phyloP scores from a whole-genome alignment of 164 flowering plant genomes.

The Nymphaea colorata region DNA sequence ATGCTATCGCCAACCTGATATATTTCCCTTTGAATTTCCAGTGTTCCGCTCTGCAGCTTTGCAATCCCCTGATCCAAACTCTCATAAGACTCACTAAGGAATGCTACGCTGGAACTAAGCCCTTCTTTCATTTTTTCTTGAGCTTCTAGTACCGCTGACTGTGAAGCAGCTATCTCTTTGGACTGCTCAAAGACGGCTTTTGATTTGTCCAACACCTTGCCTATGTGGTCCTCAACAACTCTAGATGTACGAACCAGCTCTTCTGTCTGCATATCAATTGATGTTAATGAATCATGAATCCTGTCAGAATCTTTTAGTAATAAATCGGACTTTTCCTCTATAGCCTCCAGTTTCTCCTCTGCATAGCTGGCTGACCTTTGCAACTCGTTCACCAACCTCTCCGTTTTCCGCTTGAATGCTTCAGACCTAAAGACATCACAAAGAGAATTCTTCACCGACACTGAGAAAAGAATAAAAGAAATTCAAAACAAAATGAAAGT shows the following conservation, averaged over 20 bases:
- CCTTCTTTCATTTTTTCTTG: conserved; percentile 46
- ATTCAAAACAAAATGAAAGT: neutral
- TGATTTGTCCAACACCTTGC: conserved; percentile 30
- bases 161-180: conserved; percentile 43
- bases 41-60: conserved; percentile 33
- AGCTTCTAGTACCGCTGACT: conserved; percentile 40
- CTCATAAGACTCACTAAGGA: conserved; percentile 40
- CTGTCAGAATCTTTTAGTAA: conserved; percentile 35
- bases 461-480: too few species aligned
- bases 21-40: conserved; percentile 55
- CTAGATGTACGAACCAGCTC: conserved; percentile 38
- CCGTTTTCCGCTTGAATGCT: conserved; percentile 53
- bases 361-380: conserved; percentile 44
- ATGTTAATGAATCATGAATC: conserved; percentile 39
- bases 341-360: conserved; percentile 42
- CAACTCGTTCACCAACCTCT: conserved; percentile 70
- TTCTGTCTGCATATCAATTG: conserved; percentile 36
- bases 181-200: conserved; percentile 45
- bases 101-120: conserved; percentile 43
- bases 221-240: conserved; percentile 30
- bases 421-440: conserved; percentile 29
- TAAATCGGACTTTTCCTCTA: conserved; percentile 38
- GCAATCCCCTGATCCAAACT: conserved; percentile 42
- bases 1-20: conserved; percentile 39
- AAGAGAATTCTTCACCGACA: neutral